Percentiles rank a stretch among this genome's conserved stretches.
Evolutionary conservation across 495 filamentous ascomycete genomes (phyloP).

Genomic region (Hypoxylon lienhwacheense): DNA sequence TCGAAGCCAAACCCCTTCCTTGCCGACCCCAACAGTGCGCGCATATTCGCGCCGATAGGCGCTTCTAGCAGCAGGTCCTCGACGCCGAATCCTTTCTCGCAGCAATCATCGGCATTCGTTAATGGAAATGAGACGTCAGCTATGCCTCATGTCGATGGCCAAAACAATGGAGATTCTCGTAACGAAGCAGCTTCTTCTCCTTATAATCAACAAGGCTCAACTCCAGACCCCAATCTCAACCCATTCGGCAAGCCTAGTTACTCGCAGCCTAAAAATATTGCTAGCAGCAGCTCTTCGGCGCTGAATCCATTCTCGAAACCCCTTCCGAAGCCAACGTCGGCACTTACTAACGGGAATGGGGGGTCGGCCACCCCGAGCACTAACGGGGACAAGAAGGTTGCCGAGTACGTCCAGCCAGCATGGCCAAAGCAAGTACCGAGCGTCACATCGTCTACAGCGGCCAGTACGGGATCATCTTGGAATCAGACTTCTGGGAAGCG

Average conservation of each 20-base stretch:
- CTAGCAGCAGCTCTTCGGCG: background rate
- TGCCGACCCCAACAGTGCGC: background rate
- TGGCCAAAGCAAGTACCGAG: constrained; percentile 24
- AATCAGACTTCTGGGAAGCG: constrained; percentile 16
- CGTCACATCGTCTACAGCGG: background rate
- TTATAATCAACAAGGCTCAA: background rate
- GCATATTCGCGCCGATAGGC: background rate
- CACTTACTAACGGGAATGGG: background rate
- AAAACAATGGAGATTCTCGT: no score
- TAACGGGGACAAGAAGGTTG: constrained; percentile 4
- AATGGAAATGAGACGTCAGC: background rate
- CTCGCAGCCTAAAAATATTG: background rate
- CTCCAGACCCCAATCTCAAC: background rate
- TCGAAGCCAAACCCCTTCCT: background rate
- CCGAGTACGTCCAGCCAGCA: constrained; percentile 32
- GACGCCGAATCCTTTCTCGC: constrained; percentile 2
- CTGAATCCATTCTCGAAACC: background rate
- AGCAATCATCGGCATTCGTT: background rate
- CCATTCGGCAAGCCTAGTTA: background rate
- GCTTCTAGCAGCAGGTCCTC: background rate
- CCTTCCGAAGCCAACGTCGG: background rate
- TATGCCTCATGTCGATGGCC: background rate
- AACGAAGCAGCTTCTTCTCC: background rate
- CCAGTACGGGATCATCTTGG: background rate
- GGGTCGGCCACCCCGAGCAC: background rate